These are phyloP conservation scores for Ploettnerulaceae sp. DNA, from an alignment of 2,329 filamentous ascomycete species.

Conservation along the genomic window DNA sequence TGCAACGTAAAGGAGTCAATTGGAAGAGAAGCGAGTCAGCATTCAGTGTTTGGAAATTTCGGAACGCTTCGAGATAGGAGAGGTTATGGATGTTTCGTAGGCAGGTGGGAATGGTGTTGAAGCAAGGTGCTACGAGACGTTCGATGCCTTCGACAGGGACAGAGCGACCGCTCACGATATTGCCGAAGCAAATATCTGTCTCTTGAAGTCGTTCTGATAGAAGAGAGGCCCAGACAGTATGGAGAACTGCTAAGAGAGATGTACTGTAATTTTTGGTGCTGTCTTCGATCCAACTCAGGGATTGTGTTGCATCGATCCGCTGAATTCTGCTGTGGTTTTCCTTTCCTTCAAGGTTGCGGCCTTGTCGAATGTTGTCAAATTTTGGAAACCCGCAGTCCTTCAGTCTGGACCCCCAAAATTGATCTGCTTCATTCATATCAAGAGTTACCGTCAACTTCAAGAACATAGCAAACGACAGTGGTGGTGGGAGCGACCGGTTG, in stretches of 20 bases:
- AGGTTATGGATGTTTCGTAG: conserved; percentile 53
- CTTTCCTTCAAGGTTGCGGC: neutral
- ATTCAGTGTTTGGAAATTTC: conserved; percentile 43
- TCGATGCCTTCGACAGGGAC: conserved; percentile 62
- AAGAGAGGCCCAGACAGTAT: conserved; percentile 67
- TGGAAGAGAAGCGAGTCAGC: conserved; percentile 62
- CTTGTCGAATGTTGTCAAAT: neutral
- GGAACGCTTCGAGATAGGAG: conserved; percentile 32
- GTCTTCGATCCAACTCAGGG: conserved; percentile 39
- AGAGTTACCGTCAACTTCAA: conserved; percentile 52
- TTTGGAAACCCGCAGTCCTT: conserved; percentile 41
- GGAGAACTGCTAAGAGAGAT: conserved; percentile 62
- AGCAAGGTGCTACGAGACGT: conserved; percentile 78
- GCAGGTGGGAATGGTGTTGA: conserved; percentile 80
- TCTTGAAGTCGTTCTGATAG: conserved; percentile 51
- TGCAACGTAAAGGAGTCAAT: conserved; percentile 66
- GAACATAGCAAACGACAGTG: conserved; percentile 58
- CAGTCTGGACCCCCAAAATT: conserved; percentile 63
- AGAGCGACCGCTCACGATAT: conserved; percentile 74
- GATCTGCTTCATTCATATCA: conserved; percentile 45
- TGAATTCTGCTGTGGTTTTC: conserved; percentile 15
- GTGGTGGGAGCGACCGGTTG: conserved; percentile 41
- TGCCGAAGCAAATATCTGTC: conserved; percentile 78
- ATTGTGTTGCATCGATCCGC: conserved; percentile 1
- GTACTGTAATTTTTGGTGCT: conserved; percentile 49